Conservation (phyloP, 225 moss, liverwort and hornwort species). For the Polytrichum commune region DNA sequence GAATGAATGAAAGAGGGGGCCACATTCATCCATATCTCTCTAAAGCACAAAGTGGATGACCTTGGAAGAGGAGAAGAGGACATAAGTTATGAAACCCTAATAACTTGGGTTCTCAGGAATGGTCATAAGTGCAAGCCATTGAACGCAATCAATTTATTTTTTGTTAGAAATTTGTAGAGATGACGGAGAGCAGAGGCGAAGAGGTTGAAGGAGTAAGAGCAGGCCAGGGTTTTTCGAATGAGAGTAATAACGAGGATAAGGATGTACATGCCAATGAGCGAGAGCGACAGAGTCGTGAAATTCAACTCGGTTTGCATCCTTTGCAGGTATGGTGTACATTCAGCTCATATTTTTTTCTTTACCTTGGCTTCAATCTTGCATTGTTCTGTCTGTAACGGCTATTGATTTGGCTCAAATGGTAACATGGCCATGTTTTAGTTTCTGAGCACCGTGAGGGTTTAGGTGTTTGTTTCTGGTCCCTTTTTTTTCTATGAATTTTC, state of each 20-base stretch:
- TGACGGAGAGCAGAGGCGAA: conserved; percentile 45
- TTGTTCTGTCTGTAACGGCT: not conserved
- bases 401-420: not conserved
- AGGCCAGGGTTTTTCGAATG: conserved; percentile 10
- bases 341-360: not conserved
- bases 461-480: not conserved
- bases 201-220: conserved; percentile 37
- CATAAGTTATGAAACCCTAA: no score
- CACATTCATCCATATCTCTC: no score
- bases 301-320: conserved; percentile 77
- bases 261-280: conserved; percentile 75
- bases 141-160: no score
- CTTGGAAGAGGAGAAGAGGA: no score
- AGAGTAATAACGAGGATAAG: conserved; percentile 55
- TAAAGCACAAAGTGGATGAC: no score
- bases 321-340: conserved; percentile 54
- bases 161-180: conserved; percentile 6
- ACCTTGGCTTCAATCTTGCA: not conserved
- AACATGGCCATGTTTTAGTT: no score
- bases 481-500: no score
- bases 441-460: no score
- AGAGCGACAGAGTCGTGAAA: conserved; percentile 80
- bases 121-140: no score
- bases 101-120: no score
- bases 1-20: no score